phyloP scores from a whole-genome alignment of 768 basidiomycete species.

The Suillus discolor region DNA sequence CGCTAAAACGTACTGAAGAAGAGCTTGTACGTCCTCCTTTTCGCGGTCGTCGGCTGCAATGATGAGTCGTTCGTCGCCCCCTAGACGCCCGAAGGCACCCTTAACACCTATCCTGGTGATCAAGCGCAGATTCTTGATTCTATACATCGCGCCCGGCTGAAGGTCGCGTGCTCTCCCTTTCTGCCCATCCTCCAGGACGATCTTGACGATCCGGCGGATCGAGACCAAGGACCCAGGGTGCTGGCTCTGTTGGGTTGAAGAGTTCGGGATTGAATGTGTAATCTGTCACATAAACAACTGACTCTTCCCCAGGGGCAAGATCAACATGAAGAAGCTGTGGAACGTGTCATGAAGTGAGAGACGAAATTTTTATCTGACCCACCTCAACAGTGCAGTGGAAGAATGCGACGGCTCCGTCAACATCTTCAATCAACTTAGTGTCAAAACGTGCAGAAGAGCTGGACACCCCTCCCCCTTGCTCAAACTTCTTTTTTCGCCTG shows the following conservation, averaged over 20 bases:
- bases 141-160: constrained; percentile 43
- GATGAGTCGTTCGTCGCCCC: constrained; percentile 32
- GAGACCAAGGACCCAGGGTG: constrained; percentile 47
- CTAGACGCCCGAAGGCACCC: constrained; percentile 26
- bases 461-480: constrained; percentile 27
- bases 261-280: constrained; percentile 57
- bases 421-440: constrained; percentile 52
- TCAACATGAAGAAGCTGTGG: constrained; percentile 50
- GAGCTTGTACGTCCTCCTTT: constrained; percentile 18
- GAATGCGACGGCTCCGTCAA: constrained; percentile 40
- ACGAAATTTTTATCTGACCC: constrained; percentile 8
- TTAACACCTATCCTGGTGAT: constrained; percentile 29
- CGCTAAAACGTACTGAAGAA: constrained; percentile 12
- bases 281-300: constrained; percentile 63
- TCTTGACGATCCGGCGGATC: constrained; percentile 52
- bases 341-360: background rate
- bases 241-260: constrained; percentile 25
- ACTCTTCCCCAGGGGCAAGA: constrained; percentile 32
- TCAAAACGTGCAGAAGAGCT: constrained; percentile 37
- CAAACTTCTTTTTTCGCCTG: constrained; percentile 53
- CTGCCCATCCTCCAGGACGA: constrained; percentile 54
- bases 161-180: constrained; percentile 40
- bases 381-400: constrained; percentile 67
- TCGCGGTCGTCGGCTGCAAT: constrained; percentile 18
- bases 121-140: constrained; percentile 55